A percentile compares a stretch with the other conserved stretches of the same genome.
Conservation (phyloP, 345 rosid species). For the Ceriops tagal region DNA sequence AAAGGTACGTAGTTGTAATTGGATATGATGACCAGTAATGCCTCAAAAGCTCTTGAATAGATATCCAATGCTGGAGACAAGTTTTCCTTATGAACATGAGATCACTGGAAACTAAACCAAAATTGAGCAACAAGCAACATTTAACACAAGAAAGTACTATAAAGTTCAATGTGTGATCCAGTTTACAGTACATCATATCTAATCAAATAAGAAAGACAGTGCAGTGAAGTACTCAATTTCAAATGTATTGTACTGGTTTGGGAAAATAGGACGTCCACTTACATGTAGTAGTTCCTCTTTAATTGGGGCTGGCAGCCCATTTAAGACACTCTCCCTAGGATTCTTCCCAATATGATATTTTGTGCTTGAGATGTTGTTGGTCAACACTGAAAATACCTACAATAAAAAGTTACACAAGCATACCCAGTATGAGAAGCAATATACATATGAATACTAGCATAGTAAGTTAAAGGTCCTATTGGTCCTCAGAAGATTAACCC, state of each 20-base stretch:
- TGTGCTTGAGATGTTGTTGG: constrained; percentile 73
- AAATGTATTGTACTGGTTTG: not conserved
- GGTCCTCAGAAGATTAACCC: not conserved
- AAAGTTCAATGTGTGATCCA: constrained; percentile 1
- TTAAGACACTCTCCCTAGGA: constrained; percentile 72
- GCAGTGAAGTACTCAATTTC: not conserved
- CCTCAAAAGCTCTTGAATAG: constrained; percentile 70
- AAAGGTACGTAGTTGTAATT: constrained; percentile 64
- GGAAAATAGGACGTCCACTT: constrained; percentile 18
- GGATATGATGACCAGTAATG: constrained; percentile 99
- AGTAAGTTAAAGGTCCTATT: not conserved
- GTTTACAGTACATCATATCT: constrained; percentile 1
- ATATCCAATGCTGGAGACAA: constrained; percentile 64
- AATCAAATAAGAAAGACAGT: constrained; percentile 1
- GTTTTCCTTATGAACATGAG: constrained; percentile 23
- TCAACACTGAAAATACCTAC: constrained; percentile 78
- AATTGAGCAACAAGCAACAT: constrained; percentile 10
- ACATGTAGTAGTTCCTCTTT: constrained; percentile 76
- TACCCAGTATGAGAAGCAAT: constrained; percentile 10
- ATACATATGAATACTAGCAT: not conserved
- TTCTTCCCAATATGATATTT: constrained; percentile 71
- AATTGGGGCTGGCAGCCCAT: constrained; percentile 61
- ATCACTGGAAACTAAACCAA: constrained; percentile 20
- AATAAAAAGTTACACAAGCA: constrained; percentile 18
- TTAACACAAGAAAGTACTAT: constrained; percentile 1